Evolutionary conservation across 2,329 filamentous ascomycete genomes (phyloP), one percentile per base, ranked within the genome.

Genomic region (Chaetothyriales sp.): DNA sequence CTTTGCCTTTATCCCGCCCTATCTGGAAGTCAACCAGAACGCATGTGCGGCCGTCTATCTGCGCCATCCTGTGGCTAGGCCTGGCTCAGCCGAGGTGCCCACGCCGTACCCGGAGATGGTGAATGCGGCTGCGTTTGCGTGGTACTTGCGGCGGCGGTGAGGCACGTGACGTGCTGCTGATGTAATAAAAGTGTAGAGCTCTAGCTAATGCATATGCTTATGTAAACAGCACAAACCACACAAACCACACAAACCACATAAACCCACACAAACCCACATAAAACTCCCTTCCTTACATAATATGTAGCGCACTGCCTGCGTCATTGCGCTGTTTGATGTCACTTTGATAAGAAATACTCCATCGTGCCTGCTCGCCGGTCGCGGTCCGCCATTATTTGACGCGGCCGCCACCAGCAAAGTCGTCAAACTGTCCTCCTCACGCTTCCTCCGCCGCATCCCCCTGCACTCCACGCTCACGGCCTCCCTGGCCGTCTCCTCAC

Each of bases 21-120:
- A 96, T 67, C 78, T 98, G 54, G 93, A 98, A 71, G 92, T 98
- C 60, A 95, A 96, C 73, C 92, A 94, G 68, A 93, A 89, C 63
- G 84, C 96, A 61, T 98, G 92, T 69, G 83, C 89, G 1, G 92
- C 92, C 9, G 88, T 98, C 43, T 98, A 98, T 67, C 71, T 98
- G 55, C 78, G 92, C 52, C 90, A 98, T 71, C 92, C 92, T 0
- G 90, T 96, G 44, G 92, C 87, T 22, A 77, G 89, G 54, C 83
- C 83, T 2, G 88, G 89, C 9, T 62, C 79, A 57, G 81, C 84
- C 3, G 92, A 90, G 67, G 83, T 90, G 54, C 90, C 90, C 1
- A 87, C 86, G 20, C 90, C 90, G 18, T 95, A 88, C 68, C 68
- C 72, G 48, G 72, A 77, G 51, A 71, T 79, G 57, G 76, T 81